These are phyloP conservation scores for Huntiella bhutanensis DNA, from an alignment of 2,329 filamentous ascomycete genomes.

Conservation along the genomic window DNA sequence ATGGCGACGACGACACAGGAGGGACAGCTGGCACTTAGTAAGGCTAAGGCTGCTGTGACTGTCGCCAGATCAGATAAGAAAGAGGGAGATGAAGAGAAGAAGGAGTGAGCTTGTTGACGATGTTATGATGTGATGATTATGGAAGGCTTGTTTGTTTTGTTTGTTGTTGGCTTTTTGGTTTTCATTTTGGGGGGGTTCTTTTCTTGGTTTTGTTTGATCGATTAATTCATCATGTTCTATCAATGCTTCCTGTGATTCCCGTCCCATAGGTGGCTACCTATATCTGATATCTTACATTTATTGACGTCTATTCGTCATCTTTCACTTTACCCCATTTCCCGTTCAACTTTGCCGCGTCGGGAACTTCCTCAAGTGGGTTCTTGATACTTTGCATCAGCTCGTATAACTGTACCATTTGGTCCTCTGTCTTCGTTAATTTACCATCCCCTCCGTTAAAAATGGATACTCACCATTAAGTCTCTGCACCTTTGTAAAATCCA, in stretches of 20 bases:
- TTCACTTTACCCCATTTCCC: conserved; percentile 5
- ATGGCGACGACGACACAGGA: conserved; percentile 1
- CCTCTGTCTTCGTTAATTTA: conserved; percentile 37
- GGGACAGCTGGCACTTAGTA: background rate
- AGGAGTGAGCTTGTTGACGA: background rate
- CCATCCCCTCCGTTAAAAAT: background rate
- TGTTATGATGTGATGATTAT: background rate
- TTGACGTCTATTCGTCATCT: background rate
- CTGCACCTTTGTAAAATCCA: conserved; percentile 16
- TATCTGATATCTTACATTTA: background rate
- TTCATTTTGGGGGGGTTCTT: background rate
- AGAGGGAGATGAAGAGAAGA: background rate
- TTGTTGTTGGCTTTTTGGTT: background rate
- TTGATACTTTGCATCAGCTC: conserved; percentile 76
- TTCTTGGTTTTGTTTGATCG: background rate
- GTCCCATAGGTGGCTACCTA: background rate
- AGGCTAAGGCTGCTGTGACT: background rate
- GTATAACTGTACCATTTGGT: conserved; percentile 84
- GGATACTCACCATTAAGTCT: conserved; percentile 38
- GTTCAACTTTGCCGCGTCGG: background rate
- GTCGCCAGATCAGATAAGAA: background rate
- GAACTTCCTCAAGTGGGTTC: conserved; percentile 16
- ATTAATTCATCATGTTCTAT: too few species aligned
- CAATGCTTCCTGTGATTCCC: too few species aligned
- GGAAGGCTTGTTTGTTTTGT: background rate